These are phyloP conservation scores for Crucihimalaya himalaica DNA, from an alignment of 345 rosid species.

Conservation along the genomic window DNA sequence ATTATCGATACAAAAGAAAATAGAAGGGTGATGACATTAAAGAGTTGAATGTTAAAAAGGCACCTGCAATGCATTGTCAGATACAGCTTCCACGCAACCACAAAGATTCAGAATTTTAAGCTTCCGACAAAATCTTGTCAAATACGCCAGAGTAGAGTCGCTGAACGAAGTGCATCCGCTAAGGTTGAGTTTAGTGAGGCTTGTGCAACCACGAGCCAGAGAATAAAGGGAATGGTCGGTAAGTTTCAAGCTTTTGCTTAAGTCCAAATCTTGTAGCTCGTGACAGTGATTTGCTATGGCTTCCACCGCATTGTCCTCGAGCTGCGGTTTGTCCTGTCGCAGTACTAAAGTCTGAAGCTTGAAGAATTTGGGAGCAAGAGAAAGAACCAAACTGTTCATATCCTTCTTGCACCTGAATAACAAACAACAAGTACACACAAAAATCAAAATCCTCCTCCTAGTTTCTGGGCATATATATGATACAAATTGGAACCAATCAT, in stretches of 20 bases:
- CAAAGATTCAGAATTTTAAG: slow-evolving; percentile 83
- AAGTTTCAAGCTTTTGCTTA: slow-evolving; percentile 95
- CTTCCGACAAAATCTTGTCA: slow-evolving; percentile 60
- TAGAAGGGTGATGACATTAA: background rate
- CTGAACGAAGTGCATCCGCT: slow-evolving; percentile 86
- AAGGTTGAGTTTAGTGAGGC: slow-evolving; percentile 82
- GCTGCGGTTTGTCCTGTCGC: slow-evolving; percentile 90
- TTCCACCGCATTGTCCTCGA: slow-evolving; percentile 79
- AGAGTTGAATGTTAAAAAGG: background rate
- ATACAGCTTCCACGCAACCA: slow-evolving; percentile 85
- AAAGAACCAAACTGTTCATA: slow-evolving; percentile 82
- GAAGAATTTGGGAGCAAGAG: slow-evolving; percentile 77
- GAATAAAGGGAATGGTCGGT: slow-evolving; percentile 66
- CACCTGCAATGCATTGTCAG: slow-evolving; percentile 86
- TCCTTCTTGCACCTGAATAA: slow-evolving; percentile 72
- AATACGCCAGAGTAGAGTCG: slow-evolving; percentile 58
- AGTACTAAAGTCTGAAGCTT: slow-evolving; percentile 68
- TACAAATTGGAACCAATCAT: background rate
- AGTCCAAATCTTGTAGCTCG: slow-evolving; percentile 83
- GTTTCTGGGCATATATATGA: background rate
- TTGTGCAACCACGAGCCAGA: slow-evolving; percentile 78
- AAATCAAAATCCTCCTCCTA: slow-evolving; percentile 8
- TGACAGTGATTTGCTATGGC: slow-evolving; percentile 71
- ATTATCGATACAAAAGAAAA: background rate
- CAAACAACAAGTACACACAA: slow-evolving; percentile 5